A percentile compares a stretch with the other conserved stretches of the same genome.
phyloP scores from a whole-genome alignment of 805 yeast genomes.

The Yamadazyma takamatsuzukensis region DNA sequence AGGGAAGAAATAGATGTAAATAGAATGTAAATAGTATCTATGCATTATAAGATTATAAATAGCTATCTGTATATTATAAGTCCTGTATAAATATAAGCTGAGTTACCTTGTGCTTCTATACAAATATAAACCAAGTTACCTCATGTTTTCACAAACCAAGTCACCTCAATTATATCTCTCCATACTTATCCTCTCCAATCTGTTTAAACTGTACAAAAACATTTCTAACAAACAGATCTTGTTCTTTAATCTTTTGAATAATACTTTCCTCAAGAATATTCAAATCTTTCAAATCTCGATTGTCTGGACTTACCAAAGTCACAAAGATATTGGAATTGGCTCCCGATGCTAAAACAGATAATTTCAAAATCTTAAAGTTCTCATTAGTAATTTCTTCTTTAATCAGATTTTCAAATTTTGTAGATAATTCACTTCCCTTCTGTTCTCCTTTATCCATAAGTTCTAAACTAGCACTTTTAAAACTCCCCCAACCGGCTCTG shows the following conservation, averaged over 20 bases:
- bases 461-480: slow-evolving; percentile 66
- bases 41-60: not conserved
- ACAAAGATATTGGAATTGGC: slow-evolving; percentile 48
- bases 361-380: slow-evolving; percentile 32
- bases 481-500: slow-evolving; percentile 79
- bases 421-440: slow-evolving; percentile 47
- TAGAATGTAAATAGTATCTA: not conserved
- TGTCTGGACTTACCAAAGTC: slow-evolving; percentile 20
- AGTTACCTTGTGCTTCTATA: no score
- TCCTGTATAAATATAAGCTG: no score
- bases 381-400: slow-evolving; percentile 23
- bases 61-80: no score
- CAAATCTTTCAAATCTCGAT: slow-evolving; percentile 23
- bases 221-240: slow-evolving; percentile 42
- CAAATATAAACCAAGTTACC: no score
- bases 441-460: slow-evolving; percentile 70
- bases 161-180: no score
- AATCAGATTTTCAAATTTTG: slow-evolving; percentile 36
- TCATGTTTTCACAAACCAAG: no score
- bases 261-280: slow-evolving; percentile 29
- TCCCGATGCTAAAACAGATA: slow-evolving; percentile 54
- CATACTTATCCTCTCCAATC: slow-evolving; percentile 3
- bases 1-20: slow-evolving; percentile 34
- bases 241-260: slow-evolving; percentile 29
- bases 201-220: slow-evolving; percentile 18